Percentiles rank a stretch among this genome's conserved stretches.
Evolutionary conservation across 257 asterid genomes (phyloP).

Genomic region (Nicotiana obtusifolia): DNA sequence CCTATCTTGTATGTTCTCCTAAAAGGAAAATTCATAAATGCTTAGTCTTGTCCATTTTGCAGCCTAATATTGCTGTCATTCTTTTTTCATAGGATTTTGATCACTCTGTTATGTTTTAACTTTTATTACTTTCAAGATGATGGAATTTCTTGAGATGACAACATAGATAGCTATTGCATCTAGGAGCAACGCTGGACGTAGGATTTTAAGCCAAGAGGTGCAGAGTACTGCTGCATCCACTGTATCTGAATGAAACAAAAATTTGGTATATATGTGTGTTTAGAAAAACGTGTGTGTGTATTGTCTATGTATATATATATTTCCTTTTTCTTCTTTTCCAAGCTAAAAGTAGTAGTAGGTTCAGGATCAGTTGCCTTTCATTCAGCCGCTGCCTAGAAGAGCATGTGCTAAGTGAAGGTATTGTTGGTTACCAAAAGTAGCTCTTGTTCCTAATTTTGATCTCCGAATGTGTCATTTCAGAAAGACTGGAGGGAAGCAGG

Average conservation of each 20-base stretch:
- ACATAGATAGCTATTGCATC: neutral
- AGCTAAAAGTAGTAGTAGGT: too few species aligned
- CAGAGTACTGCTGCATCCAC: neutral
- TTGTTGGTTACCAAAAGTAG: neutral
- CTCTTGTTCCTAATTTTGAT: neutral
- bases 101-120: too few species aligned
- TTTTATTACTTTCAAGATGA: neutral
- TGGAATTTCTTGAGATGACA: neutral
- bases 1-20: neutral
- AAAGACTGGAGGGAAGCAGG: slow-evolving; percentile 87
- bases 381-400: neutral
- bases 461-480: slow-evolving; percentile 21
- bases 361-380: neutral
- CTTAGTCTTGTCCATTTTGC: neutral
- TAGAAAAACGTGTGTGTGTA: too few species aligned
- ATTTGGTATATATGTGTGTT: neutral
- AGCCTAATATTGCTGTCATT: neutral
- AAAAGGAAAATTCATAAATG: neutral
- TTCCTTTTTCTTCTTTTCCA: too few species aligned
- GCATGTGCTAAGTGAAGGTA: neutral
- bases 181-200: neutral
- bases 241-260: neutral
- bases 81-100: too few species aligned
- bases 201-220: neutral
- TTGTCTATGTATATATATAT: too few species aligned